phyloP scores from a whole-genome alignment of 306 rosid species.

The Trifolium repens region DNA sequence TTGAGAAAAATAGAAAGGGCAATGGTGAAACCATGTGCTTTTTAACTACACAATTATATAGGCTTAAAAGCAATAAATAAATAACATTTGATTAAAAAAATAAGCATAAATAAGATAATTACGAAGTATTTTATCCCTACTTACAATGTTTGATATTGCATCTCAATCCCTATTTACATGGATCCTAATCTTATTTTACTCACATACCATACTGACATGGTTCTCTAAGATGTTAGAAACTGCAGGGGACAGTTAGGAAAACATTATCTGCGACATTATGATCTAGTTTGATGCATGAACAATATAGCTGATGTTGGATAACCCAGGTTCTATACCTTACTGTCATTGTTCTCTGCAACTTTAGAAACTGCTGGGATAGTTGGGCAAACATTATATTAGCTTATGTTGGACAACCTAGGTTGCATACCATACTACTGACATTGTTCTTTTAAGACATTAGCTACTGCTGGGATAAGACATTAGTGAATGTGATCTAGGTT shows the following conservation, averaged over 20 bases:
- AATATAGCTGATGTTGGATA: neutral
- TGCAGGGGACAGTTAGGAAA: neutral
- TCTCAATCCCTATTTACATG: too few relatives aligned
- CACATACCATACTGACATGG: neutral
- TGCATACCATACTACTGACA: neutral
- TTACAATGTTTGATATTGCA: too few relatives aligned
- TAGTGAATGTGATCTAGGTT: neutral
- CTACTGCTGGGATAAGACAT: too few relatives aligned
- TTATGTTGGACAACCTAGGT: neutral
- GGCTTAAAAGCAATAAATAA: too few relatives aligned
- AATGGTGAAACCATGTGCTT: too few relatives aligned
- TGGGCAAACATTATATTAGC: slow-evolving; percentile 9
- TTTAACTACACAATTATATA: too few relatives aligned
- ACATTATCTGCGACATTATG: neutral
- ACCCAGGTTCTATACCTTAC: neutral
- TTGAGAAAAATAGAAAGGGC: too few relatives aligned
- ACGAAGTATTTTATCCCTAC: too few relatives aligned
- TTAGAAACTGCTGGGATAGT: slow-evolving; percentile 9
- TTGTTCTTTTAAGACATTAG: neutral
- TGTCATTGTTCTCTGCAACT: neutral
- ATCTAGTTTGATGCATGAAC: neutral
- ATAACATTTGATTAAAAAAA: too few relatives aligned
- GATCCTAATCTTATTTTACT: too few relatives aligned
- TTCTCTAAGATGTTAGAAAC: slow-evolving; percentile 12
- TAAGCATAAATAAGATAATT: too few relatives aligned